phyloP scores from a whole-genome alignment of 1,139 yeast genomes.

The Hansenula anomala region DNA sequence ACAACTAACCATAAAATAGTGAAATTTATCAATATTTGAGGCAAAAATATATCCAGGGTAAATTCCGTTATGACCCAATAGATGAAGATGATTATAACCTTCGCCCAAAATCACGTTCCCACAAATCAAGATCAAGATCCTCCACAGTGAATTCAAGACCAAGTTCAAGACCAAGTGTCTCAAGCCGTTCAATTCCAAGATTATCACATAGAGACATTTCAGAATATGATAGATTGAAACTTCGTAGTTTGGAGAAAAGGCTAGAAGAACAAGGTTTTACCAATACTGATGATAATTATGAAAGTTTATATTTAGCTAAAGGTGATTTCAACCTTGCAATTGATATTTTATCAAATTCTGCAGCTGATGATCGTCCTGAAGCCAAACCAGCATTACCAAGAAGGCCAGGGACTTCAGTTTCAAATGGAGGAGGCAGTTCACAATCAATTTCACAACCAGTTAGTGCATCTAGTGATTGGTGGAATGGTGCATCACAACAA shows the following conservation, averaged over 20 bases:
- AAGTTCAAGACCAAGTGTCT: constrained; percentile 6
- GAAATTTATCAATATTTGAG: constrained; percentile 44
- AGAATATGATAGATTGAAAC: constrained; percentile 23
- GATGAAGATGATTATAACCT: constrained; percentile 16
- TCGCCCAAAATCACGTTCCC: background rate
- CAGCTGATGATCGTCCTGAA: constrained; percentile 7
- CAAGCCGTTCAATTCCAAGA: constrained; percentile 15
- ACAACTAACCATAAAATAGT: constrained; percentile 5
- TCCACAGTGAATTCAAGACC: background rate
- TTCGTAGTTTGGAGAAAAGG: constrained; percentile 23
- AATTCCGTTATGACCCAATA: constrained; percentile 34
- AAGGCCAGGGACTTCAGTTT: constrained; percentile 19
- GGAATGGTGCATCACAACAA: constrained; percentile 20
- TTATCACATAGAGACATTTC: constrained; percentile 24
- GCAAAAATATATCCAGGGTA: constrained; percentile 48
- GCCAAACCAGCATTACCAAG: constrained; percentile 21
- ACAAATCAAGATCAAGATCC: constrained; percentile 8
- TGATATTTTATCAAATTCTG: constrained; percentile 18
- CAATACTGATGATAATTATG: constrained; percentile 26
- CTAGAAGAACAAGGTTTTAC: constrained; percentile 23
- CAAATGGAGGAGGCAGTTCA: constrained; percentile 30
- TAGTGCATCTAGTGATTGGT: constrained; percentile 27
- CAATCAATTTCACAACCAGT: constrained; percentile 42
- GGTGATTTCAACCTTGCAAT: constrained; percentile 27
- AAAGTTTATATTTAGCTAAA: constrained; percentile 25